Percentiles rank a stretch among this genome's conserved stretches.
Evolutionary conservation across 1,284 basidiomycete genomes (phyloP).

Genomic region (Ustilago crameri): DNA sequence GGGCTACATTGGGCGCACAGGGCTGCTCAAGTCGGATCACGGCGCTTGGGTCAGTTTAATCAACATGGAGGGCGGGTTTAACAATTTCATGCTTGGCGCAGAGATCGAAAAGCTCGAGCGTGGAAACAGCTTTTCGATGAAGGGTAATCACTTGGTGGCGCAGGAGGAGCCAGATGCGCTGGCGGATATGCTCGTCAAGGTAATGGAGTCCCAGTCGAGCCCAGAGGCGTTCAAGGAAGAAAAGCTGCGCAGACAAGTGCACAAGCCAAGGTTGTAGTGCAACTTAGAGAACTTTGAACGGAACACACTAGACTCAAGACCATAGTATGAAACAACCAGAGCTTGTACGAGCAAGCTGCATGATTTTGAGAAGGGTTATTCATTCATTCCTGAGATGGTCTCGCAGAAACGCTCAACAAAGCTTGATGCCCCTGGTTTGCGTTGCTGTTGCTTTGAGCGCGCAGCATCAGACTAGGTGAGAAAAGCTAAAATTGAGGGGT

Average conservation of each 20-base stretch:
- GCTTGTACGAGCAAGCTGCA: too few relatives aligned
- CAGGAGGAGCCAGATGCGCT: slow-evolving; percentile 53
- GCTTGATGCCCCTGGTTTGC: too few relatives aligned
- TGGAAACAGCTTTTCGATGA: slow-evolving; percentile 26
- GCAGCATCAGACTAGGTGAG: too few relatives aligned
- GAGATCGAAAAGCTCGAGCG: slow-evolving; percentile 35
- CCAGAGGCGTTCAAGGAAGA: slow-evolving; percentile 21
- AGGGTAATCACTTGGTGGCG: slow-evolving; percentile 57
- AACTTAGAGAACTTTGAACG: too few relatives aligned
- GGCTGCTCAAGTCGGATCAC: slow-evolving; percentile 17
- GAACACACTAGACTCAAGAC: neutral
- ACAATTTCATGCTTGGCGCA: slow-evolving; percentile 22
- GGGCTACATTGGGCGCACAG: slow-evolving; percentile 26
- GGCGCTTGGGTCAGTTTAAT: slow-evolving; percentile 32
- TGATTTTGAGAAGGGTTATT: too few relatives aligned
- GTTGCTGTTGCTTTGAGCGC: too few relatives aligned
- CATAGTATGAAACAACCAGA: neutral
- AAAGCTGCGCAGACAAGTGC: slow-evolving; percentile 33
- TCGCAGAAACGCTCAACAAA: too few relatives aligned
- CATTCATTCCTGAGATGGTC: too few relatives aligned
- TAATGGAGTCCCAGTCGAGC: slow-evolving; percentile 29
- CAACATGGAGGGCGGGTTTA: slow-evolving; percentile 39
- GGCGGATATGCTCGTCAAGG: slow-evolving; percentile 28
- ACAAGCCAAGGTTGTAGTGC: slow-evolving; percentile 26
- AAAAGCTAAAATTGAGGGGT: too few relatives aligned